These are phyloP conservation scores for Thuidium tamariscinum DNA, from an alignment of 225 moss, liverwort and hornwort genomes.

Conservation along the genomic window DNA sequence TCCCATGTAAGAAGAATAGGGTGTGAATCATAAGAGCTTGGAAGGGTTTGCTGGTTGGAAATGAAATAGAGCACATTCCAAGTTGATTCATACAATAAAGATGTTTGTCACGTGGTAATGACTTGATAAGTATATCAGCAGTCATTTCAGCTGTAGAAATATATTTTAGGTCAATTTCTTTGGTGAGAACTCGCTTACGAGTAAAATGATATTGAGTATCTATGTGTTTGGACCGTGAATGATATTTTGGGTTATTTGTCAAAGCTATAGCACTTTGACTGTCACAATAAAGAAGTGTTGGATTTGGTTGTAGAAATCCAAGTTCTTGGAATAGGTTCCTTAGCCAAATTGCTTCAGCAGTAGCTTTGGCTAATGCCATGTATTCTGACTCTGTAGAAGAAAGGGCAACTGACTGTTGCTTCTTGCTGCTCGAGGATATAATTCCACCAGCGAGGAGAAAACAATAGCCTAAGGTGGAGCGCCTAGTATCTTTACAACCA, in stretches of 20 bases:
- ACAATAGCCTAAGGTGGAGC: background rate
- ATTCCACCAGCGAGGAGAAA: rapidly evolving
- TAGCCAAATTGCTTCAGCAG: background rate
- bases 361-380: background rate
- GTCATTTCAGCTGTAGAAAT: background rate
- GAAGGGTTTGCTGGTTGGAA: rapidly evolving
- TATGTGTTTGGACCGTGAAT: background rate
- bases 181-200: background rate
- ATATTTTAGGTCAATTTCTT: background rate
- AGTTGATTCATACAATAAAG: background rate
- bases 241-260: background rate
- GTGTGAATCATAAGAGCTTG: background rate
- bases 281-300: background rate
- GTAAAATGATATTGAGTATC: background rate
- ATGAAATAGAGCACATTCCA: background rate
- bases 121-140: background rate
- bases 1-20: no score
- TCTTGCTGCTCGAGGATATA: background rate
- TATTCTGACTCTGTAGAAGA: background rate
- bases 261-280: background rate
- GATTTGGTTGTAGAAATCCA: background rate
- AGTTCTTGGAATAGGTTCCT: background rate
- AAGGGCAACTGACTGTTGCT: rapidly evolving
- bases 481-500: rapidly evolving
- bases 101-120: background rate